A percentile compares a stretch with the other conserved stretches of the same genome.
phyloP scores from a whole-genome alignment of 805 yeast genomes.

The Blastobotrys americana region DNA sequence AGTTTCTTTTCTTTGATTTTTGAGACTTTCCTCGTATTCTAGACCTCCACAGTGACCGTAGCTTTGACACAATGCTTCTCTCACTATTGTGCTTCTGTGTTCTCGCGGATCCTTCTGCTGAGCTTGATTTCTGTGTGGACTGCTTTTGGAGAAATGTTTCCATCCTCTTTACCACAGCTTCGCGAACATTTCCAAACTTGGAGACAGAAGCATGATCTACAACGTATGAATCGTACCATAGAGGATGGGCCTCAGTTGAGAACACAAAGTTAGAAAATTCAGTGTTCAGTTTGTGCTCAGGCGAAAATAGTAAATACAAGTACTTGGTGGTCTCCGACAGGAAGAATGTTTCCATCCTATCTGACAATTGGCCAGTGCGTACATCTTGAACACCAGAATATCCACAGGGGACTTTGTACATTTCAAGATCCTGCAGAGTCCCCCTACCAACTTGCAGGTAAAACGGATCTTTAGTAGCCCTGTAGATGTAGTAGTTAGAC shows the following conservation, averaged over 20 bases:
- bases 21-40: neutral
- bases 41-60: neutral
- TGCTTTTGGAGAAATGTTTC: neutral
- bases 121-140: neutral
- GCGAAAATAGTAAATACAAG: slow-evolving; percentile 71
- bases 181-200: slow-evolving; percentile 10
- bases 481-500: slow-evolving; percentile 73
- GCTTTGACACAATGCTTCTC: neutral
- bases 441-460: slow-evolving; percentile 69
- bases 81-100: neutral
- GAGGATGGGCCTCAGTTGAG: slow-evolving; percentile 88
- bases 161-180: neutral
- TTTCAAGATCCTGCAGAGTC: slow-evolving; percentile 48
- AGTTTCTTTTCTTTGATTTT: slow-evolving; percentile 1
- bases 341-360: slow-evolving; percentile 89
- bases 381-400: slow-evolving; percentile 71
- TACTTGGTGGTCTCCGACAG: slow-evolving; percentile 83
- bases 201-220: slow-evolving; percentile 20
- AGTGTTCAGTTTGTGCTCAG: slow-evolving; percentile 44
- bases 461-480: slow-evolving; percentile 82
- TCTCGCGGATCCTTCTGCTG: neutral
- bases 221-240: slow-evolving; percentile 52
- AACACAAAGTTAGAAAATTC: slow-evolving; percentile 42
- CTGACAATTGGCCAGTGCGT: slow-evolving; percentile 51
- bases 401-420: slow-evolving; percentile 64